Conservation (phyloP, 352 stramenopile species). For the Globisporangium paroecandrum region DNA sequence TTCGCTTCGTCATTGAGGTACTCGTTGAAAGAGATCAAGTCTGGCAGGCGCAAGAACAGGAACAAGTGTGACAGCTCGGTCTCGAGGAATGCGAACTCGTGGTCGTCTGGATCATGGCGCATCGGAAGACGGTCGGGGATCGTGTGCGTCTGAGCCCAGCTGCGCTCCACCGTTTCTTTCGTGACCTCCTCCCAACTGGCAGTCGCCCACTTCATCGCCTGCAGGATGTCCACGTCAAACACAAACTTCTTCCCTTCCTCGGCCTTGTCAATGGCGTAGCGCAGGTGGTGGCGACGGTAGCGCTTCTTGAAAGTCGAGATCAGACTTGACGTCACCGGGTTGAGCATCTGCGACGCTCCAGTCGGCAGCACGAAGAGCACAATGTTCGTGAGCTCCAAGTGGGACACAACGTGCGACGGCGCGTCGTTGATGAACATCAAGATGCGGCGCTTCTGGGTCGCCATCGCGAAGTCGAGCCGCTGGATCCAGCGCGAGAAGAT, state of each 20-base stretch:
- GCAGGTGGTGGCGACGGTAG: conserved; percentile 69
- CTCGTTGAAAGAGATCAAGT: conserved; percentile 59
- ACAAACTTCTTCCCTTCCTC: conserved; percentile 41
- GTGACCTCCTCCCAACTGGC: conserved; percentile 71
- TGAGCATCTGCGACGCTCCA: conserved; percentile 52
- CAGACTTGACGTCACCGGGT: conserved; percentile 61
- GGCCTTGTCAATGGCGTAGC: conserved; percentile 55
- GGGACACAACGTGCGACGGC: conserved; percentile 67
- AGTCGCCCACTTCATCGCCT: conserved; percentile 77
- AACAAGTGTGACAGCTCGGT: conserved; percentile 65
- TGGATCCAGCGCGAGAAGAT: conserved; percentile 84
- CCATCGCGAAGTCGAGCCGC: conserved; percentile 77
- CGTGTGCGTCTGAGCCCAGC: conserved; percentile 59
- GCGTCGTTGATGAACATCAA: conserved; percentile 78
- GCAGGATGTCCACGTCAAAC: conserved; percentile 66
- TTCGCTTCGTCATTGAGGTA: conserved; percentile 72
- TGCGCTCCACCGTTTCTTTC: conserved; percentile 61
- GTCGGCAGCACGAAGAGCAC: conserved; percentile 58
- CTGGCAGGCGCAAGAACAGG: conserved; percentile 53
- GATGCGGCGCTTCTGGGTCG: conserved; percentile 69
- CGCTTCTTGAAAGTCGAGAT: conserved; percentile 71
- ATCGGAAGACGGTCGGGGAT: conserved; percentile 47
- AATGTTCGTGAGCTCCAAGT: conserved; percentile 76
- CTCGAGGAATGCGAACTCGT: conserved; percentile 55
- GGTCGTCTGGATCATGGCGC: conserved; percentile 51